A percentile compares a stretch with the other conserved stretches of the same genome.
phyloP scores from a whole-genome alignment of 306 rosid species.

The Glycine soja region DNA sequence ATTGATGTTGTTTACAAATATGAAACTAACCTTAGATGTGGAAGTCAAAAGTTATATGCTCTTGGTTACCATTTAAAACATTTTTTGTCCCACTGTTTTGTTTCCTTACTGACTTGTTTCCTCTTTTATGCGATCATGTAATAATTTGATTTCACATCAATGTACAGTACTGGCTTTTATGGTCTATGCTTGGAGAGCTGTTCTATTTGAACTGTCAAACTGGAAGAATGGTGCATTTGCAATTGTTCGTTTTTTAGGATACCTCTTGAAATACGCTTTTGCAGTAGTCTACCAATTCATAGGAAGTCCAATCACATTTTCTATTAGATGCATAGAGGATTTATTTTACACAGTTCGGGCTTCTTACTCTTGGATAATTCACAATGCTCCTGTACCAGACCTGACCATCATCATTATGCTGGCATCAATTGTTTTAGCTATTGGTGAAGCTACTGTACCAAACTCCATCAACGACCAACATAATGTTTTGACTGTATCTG shows the following conservation, averaged over 20 bases:
- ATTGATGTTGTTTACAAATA: constrained; percentile 1
- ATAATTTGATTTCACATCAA: constrained; percentile 35
- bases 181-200: constrained; percentile 93
- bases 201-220: constrained; percentile 79
- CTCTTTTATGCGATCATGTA: not conserved
- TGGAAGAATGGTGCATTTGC: constrained; percentile 71
- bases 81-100: not conserved
- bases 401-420: constrained; percentile 63
- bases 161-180: constrained; percentile 76
- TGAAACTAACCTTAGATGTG: not conserved
- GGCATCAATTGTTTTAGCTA: constrained; percentile 72
- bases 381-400: constrained; percentile 77
- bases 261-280: constrained; percentile 59
- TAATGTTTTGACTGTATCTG: constrained; percentile 72
- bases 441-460: constrained; percentile 81
- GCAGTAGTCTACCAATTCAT: constrained; percentile 72
- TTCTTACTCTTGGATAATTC: constrained; percentile 77
- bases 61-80: not conserved
- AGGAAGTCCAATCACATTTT: constrained; percentile 79
- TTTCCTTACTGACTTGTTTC: constrained; percentile 3
- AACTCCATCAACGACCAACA: constrained; percentile 71
- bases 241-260: constrained; percentile 62
- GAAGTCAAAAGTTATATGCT: constrained; percentile 13
- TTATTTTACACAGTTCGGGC: constrained; percentile 62
- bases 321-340: constrained; percentile 70